Evolutionary conservation across 768 basidiomycete species (phyloP).

Genomic region (Cytidiella melzeri): DNA sequence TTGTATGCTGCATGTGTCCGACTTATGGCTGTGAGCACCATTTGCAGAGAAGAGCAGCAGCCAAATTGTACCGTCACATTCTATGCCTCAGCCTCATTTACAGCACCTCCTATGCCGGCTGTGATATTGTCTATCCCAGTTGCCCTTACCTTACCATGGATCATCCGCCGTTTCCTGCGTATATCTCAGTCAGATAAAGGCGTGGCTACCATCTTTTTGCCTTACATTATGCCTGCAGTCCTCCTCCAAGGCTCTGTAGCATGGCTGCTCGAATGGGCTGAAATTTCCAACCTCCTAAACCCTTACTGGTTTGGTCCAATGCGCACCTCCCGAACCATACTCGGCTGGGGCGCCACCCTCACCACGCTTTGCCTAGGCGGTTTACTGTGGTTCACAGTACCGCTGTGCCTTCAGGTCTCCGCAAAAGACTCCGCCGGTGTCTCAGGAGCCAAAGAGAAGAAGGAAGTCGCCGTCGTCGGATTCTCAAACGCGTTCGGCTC

Average conservation of each 20-base stretch:
- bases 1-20: conserved; percentile 66
- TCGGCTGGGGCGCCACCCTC: conserved; percentile 52
- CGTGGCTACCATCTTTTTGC: conserved; percentile 58
- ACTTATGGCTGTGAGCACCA: conserved; percentile 74
- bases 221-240: conserved; percentile 48
- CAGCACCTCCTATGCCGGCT: conserved; percentile 56
- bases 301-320: conserved; percentile 37
- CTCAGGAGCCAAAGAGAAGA: conserved; percentile 25
- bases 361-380: conserved; percentile 48
- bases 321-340: conserved; percentile 48
- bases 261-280: conserved; percentile 83
- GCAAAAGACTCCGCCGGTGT: conserved; percentile 7
- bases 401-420: conserved; percentile 66
- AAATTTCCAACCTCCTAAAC: conserved; percentile 45
- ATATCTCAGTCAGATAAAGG: conserved; percentile 74
- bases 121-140: conserved; percentile 52
- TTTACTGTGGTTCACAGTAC: conserved; percentile 64
- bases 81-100: conserved; percentile 66
- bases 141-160: conserved; percentile 50
- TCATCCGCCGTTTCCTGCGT: conserved; percentile 49
- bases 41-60: conserved; percentile 93
- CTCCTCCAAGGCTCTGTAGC: conserved; percentile 55
- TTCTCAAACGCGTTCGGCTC: conserved; percentile 90
- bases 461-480: conserved; percentile 61
- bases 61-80: conserved; percentile 88